These are phyloP conservation scores for Castanospermum australe DNA, from an alignment of 306 rosid species.

Conservation along the genomic window DNA sequence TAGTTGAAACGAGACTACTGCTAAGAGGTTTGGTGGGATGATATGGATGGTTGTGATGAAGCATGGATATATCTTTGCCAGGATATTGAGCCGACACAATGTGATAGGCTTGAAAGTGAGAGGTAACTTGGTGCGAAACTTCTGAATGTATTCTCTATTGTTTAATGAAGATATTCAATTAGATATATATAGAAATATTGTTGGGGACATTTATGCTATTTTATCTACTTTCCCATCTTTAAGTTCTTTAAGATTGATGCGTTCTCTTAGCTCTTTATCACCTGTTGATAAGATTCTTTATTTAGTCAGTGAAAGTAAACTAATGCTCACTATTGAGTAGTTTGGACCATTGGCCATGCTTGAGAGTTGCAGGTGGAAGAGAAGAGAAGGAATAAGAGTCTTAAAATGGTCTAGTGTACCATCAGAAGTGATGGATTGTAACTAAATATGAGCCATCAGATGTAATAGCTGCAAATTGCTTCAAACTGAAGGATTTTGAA, in stretches of 20 bases:
- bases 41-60: background rate
- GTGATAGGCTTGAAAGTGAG: background rate
- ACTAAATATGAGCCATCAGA: background rate
- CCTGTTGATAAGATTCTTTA: background rate
- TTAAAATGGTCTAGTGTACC: background rate
- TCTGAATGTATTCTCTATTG: background rate
- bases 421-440: background rate
- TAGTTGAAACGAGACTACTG: background rate
- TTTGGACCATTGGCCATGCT: background rate
- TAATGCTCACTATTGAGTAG: too few species aligned
- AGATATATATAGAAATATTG: background rate
- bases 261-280: background rate
- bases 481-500: background rate
- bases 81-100: background rate
- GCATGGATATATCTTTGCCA: too few species aligned
- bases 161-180: background rate
- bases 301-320: too few species aligned
- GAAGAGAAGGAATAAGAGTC: background rate
- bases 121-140: background rate
- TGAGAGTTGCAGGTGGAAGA: background rate
- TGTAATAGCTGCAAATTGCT: background rate
- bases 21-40: background rate
- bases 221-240: background rate
- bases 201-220: background rate
- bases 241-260: background rate